Conservation (phyloP, 208 protist genomes). For the Phytomonas serpens region DNA sequence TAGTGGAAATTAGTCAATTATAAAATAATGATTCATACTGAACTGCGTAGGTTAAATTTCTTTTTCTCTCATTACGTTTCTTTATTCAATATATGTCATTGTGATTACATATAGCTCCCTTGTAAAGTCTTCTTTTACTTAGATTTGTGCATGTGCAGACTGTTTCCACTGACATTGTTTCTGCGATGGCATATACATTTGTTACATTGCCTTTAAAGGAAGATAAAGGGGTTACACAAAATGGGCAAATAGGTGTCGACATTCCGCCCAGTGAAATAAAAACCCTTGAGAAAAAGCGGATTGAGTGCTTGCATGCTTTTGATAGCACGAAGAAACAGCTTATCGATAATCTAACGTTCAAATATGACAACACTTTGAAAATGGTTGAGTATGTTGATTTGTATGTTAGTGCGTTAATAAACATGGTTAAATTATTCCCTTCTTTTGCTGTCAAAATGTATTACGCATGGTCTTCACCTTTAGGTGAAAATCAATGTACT, state of each 20-base stretch:
- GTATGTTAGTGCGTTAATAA: conserved; percentile 24
- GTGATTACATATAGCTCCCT: neutral
- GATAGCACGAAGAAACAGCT: conserved; percentile 22
- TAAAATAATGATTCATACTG: neutral
- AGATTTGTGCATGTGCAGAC: neutral
- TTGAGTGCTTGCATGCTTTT: conserved; percentile 25
- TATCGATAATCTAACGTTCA: neutral
- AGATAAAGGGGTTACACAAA: conserved; percentile 13
- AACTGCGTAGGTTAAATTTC: neutral
- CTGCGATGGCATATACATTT: conserved; percentile 16
- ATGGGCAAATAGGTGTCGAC: conserved; percentile 26
- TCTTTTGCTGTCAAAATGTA: conserved; percentile 31
- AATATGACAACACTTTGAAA: neutral
- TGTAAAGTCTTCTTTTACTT: neutral
- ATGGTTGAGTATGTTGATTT: conserved; percentile 17
- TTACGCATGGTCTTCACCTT: conserved; percentile 48
- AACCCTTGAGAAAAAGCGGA: conserved; percentile 25
- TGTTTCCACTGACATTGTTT: neutral
- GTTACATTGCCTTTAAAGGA: conserved; percentile 26
- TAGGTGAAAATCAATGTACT: conserved; percentile 28
- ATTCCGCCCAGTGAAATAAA: conserved; percentile 27
- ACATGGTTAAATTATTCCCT: conserved; percentile 21
- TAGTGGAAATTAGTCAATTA: neutral
- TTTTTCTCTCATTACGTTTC: neutral
- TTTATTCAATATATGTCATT: neutral